A percentile compares a stretch with the other conserved stretches of the same genome.
Conservation (phyloP, 805 yeast genomes). For the Phaffomyces opuntiae region DNA sequence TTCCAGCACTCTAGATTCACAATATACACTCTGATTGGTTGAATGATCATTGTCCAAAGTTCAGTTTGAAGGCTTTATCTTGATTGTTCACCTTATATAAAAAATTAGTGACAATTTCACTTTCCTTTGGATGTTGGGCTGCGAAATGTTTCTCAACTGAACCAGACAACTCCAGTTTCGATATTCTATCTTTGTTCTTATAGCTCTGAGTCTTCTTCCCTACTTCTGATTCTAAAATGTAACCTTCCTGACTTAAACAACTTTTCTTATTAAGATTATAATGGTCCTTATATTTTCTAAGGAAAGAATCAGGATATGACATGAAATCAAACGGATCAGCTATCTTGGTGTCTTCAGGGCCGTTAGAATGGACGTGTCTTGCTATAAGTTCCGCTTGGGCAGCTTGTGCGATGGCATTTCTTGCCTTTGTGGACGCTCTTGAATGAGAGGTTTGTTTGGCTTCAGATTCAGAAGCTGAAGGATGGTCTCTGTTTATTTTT, state of each 20-base stretch:
- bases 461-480: constrained; percentile 21
- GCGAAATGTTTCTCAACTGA: constrained; percentile 65
- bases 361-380: constrained; percentile 69
- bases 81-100: constrained; percentile 79
- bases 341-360: constrained; percentile 49
- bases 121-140: constrained; percentile 57
- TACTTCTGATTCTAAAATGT: constrained; percentile 57
- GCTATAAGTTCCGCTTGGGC: constrained; percentile 61
- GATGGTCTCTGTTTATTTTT: constrained; percentile 19
- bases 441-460: constrained; percentile 11
- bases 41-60: constrained; percentile 17
- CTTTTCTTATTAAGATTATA: constrained; percentile 52
- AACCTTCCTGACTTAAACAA: constrained; percentile 63
- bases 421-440: constrained; percentile 49
- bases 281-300: constrained; percentile 61
- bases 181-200: constrained; percentile 36
- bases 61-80: constrained; percentile 36
- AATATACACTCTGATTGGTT: too few species aligned
- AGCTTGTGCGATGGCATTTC: constrained; percentile 55
- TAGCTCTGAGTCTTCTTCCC: constrained; percentile 61
- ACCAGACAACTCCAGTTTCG: constrained; percentile 53
- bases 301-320: constrained; percentile 49
- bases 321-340: constrained; percentile 65
- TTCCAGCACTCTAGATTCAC: too few species aligned
- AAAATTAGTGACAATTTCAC: constrained; percentile 83